Evolutionary conservation across 1,284 basidiomycete genomes (phyloP).

Genomic region (Abortiporus biennis): DNA sequence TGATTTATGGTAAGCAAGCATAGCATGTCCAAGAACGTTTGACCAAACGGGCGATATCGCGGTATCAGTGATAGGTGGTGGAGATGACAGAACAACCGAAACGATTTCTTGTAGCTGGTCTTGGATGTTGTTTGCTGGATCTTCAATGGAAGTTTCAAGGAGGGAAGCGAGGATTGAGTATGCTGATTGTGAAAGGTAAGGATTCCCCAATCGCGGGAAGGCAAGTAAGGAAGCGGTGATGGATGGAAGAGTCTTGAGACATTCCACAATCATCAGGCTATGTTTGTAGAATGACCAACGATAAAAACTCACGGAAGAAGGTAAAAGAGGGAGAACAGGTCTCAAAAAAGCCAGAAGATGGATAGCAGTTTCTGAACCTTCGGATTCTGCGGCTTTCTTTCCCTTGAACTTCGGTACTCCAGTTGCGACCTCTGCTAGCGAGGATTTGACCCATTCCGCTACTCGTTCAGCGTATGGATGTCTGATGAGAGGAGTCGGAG

Average conservation of each 20-base stretch:
- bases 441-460: conserved; percentile 71
- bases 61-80: conserved; percentile 61
- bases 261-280: conserved; percentile 14
- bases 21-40: conserved; percentile 61
- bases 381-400: conserved; percentile 54
- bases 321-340: conserved; percentile 56
- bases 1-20: conserved; percentile 51
- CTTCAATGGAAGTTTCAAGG: conserved; percentile 47
- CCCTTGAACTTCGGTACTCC: conserved; percentile 57
- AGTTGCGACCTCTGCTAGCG: conserved; percentile 63
- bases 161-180: conserved; percentile 79
- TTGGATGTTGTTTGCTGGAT: conserved; percentile 40
- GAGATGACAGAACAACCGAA: conserved; percentile 66
- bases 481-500: conserved; percentile 66
- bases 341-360: conserved; percentile 76
- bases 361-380: conserved; percentile 70
- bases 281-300: conserved; percentile 8
- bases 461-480: conserved; percentile 86
- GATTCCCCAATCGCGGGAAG: conserved; percentile 77
- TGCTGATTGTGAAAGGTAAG: conserved; percentile 79
- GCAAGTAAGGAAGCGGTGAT: conserved; percentile 69
- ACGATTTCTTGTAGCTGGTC: conserved; percentile 66
- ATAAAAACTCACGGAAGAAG: conserved; percentile 49
- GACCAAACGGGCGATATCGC: conserved; percentile 70
- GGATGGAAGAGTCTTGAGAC: conserved; percentile 56